Base-by-base conservation (phyloP, 1,139 yeast genomes). In the Sugiyamaella paludigena region DNA sequence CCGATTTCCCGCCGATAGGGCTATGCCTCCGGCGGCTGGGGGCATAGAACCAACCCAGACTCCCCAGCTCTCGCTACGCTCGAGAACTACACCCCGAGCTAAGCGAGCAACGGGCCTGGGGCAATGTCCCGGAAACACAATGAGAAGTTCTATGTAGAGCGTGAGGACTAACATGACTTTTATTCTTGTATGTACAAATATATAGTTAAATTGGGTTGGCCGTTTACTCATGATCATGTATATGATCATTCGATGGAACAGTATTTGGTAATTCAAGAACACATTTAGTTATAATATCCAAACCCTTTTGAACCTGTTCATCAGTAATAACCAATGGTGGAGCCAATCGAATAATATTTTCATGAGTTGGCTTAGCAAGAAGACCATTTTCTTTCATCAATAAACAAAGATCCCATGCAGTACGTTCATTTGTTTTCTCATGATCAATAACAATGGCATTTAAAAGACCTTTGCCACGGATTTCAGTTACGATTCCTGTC, bases 321-420 rank as follows among this genome's bases (percentile, higher is more conserved):
- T 88, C 87, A 35, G 92, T 79, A 58, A 91, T 91, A 44, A 89
- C 94, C 69, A 91, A 76, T 16, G 98, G 98, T 50, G 98, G 98
- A 7, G 98, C 96, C 67, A 91, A 77, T 74, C 98, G 84, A 66
- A 91, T 91, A 62, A 92, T 91, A 68, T 88, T 85, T 64, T 89
- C 96, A 67, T 91, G 98, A 2, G 98, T 91, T 59, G 98, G 98
- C 74, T 91, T 91, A 57, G 98, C 98, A 65, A 91, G 76, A 30
- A 91, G 85, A 50, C 98, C 98, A 56, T 81, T 75, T 51, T 86
- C 81, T 72, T 87, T 89, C 94, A 92, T 84, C 61, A 87, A 72
- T 62, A 91, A 68, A 72, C 98, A 91, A 62, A 91, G 77, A 67
- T 91, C 98, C 98, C 98, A 92, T 2, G 98, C 98, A 36, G 94